phyloP scores from a whole-genome alignment of 2,329 filamentous ascomycete species.

The Phoma sp. region DNA sequence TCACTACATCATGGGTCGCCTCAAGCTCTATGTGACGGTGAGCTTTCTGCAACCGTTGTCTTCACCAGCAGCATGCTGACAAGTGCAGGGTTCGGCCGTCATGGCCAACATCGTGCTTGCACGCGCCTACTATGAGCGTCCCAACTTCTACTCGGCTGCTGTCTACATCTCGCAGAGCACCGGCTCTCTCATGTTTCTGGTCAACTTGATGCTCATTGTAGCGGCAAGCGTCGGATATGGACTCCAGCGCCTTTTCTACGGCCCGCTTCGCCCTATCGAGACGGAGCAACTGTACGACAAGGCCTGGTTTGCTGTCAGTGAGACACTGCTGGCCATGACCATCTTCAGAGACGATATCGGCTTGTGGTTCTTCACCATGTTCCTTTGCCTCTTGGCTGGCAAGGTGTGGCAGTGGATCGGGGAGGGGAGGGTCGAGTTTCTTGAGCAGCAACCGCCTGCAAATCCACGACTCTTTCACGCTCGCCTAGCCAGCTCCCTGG shows the following conservation, averaged over 20 bases:
- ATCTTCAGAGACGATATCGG: constrained; percentile 96
- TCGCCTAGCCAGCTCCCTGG: constrained; percentile 77
- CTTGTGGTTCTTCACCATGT: constrained; percentile 95
- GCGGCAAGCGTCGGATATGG: constrained; percentile 83
- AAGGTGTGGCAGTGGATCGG: constrained; percentile 99
- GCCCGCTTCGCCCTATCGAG: constrained; percentile 88
- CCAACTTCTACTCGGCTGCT: constrained; percentile 98
- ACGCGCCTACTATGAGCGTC: constrained; percentile 90
- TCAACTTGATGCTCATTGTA: constrained; percentile 85
- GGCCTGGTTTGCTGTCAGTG: constrained; percentile 96
- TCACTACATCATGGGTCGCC: constrained; percentile 38
- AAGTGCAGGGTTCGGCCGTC: constrained; percentile 69
- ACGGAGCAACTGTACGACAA: constrained; percentile 97
- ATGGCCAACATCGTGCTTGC: constrained; percentile 84
- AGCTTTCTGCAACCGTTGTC: background rate
- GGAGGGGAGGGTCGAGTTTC: constrained; percentile 88
- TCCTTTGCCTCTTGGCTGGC: constrained; percentile 86
- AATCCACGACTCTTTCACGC: constrained; percentile 89
- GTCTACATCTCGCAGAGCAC: constrained; percentile 97
- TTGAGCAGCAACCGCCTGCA: constrained; percentile 92
- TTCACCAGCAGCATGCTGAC: constrained; percentile 23
- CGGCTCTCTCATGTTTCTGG: constrained; percentile 90
- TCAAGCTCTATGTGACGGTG: constrained; percentile 47
- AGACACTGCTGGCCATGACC: constrained; percentile 97
- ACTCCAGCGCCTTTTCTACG: constrained; percentile 89